Evolutionary conservation across 441 rosid species (phyloP).

Genomic region (Populus hybrid): DNA sequence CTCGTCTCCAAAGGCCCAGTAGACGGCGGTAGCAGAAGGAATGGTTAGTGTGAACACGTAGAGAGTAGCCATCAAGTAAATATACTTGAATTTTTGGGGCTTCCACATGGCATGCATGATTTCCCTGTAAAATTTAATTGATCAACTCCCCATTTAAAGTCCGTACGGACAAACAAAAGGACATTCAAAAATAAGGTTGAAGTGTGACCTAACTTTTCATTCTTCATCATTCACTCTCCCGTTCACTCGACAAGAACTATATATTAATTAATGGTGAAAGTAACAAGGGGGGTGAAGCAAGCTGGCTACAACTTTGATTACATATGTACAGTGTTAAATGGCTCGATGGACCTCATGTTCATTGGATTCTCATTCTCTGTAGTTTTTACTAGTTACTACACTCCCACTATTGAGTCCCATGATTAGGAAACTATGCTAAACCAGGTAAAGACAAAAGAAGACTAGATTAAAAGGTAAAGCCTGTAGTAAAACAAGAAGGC

Average conservation of each 20-base stretch:
- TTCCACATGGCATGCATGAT: conserved; percentile 99
- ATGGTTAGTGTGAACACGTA: conserved; percentile 89
- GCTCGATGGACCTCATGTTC: neutral
- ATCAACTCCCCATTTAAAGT: neutral
- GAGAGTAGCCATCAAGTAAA: conserved; percentile 85
- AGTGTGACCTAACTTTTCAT: neutral
- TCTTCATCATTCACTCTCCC: no score
- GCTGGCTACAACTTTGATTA: neutral
- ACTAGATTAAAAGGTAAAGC: neutral
- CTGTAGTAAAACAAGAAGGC: neutral
- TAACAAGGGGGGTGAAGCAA: no score
- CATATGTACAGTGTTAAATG: neutral
- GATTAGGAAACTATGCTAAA: neutral
- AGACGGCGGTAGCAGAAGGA: conserved; percentile 89
- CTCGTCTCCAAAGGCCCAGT: conserved; percentile 94
- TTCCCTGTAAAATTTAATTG: conserved; percentile 45
- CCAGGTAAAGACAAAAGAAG: neutral
- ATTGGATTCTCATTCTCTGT: neutral
- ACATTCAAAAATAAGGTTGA: neutral
- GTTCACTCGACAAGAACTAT: neutral
- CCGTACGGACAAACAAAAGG: no score
- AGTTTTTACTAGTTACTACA: neutral
- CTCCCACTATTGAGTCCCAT: neutral
- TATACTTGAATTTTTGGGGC: conserved; percentile 94
- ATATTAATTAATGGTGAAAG: no score